Percentiles rank a stretch among this genome's conserved stretches.
Conservation (phyloP, 2,329 filamentous ascomycete species). For the Hymenoscyphus salicellus region DNA sequence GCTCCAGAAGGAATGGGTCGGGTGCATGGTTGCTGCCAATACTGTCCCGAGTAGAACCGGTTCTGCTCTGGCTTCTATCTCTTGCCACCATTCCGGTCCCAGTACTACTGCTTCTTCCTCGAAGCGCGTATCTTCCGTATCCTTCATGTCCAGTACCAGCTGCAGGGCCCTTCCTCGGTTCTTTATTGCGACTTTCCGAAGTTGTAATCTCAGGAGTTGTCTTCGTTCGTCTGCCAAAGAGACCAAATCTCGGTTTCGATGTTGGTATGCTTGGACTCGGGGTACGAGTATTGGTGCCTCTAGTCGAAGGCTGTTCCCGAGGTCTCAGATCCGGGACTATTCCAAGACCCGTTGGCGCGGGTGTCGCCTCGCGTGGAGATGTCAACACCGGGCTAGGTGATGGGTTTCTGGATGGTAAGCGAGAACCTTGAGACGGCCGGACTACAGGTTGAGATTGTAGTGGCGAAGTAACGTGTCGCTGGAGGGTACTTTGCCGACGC, state of each 20-base stretch:
- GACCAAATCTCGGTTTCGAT: conserved; percentile 65
- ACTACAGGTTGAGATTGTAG: conserved; percentile 34
- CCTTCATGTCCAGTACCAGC: conserved; percentile 95
- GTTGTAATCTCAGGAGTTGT: conserved; percentile 49
- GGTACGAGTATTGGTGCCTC: conserved; percentile 40
- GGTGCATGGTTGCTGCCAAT: conserved; percentile 43
- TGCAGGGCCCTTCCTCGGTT: conserved; percentile 69
- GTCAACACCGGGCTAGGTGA: conserved; percentile 36
- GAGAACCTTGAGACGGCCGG: conserved; percentile 35
- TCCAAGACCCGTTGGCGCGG: conserved; percentile 32
- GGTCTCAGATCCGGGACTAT: conserved; percentile 33
- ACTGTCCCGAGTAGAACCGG: conserved; percentile 51
- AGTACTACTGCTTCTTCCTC: conserved; percentile 62
- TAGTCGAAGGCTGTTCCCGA: conserved; percentile 29
- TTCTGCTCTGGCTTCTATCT: conserved; percentile 36
- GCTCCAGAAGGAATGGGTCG: conserved; percentile 58
- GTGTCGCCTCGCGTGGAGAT: conserved; percentile 31
- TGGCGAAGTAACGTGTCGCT: conserved; percentile 24
- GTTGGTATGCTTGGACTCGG: conserved; percentile 57
- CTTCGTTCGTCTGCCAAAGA: conserved; percentile 74
- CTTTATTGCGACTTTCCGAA: conserved; percentile 56
- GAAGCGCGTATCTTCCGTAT: conserved; percentile 62
- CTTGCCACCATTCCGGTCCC: conserved; percentile 46
- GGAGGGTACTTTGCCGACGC: conserved; percentile 26
- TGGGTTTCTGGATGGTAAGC: conserved; percentile 36